Evolutionary conservation across 352 stramenopile species (phyloP).

Genomic region (Discostella stelligera): DNA sequence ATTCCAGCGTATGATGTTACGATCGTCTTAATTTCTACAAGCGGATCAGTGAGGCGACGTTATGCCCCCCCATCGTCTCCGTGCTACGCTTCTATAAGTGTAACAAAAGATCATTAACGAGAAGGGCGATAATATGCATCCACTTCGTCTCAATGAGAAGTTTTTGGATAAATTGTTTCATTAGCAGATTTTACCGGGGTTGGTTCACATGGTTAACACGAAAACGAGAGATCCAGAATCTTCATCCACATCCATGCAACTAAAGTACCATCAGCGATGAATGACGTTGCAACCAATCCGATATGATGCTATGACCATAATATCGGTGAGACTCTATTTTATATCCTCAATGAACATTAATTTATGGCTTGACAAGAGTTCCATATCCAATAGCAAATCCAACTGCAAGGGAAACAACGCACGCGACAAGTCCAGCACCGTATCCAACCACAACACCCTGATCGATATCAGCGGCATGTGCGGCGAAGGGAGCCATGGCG

Average conservation of each 20-base stretch:
- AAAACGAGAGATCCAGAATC: conserved; percentile 12
- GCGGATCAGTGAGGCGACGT: no score
- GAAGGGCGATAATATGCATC: not conserved
- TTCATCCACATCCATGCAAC: conserved; percentile 1
- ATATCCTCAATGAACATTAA: conserved; percentile 11
- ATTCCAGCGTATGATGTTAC: no score
- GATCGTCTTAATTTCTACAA: no score
- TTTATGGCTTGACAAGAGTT: conserved; percentile 82
- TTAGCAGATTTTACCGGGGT: conserved; percentile 26
- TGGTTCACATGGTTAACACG: conserved; percentile 10
- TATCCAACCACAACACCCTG: conserved; percentile 79
- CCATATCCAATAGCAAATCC: conserved; percentile 83
- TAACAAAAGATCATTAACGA: not conserved
- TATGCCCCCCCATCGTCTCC: no score
- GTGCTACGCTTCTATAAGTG: not conserved
- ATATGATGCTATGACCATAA: conserved; percentile 9
- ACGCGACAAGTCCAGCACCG: conserved; percentile 78
- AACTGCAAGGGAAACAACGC: conserved; percentile 79
- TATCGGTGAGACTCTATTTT: conserved; percentile 1
- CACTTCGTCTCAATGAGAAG: not conserved
- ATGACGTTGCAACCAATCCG: not conserved
- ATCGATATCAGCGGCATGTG: conserved; percentile 70
- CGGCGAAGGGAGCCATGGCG: conserved; percentile 73
- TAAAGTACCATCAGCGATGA: conserved; percentile 2
- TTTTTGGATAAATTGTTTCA: conserved; percentile 19